phyloP scores from a whole-genome alignment of 2,329 filamentous ascomycete genomes.

The Aspergillus versicolor region DNA sequence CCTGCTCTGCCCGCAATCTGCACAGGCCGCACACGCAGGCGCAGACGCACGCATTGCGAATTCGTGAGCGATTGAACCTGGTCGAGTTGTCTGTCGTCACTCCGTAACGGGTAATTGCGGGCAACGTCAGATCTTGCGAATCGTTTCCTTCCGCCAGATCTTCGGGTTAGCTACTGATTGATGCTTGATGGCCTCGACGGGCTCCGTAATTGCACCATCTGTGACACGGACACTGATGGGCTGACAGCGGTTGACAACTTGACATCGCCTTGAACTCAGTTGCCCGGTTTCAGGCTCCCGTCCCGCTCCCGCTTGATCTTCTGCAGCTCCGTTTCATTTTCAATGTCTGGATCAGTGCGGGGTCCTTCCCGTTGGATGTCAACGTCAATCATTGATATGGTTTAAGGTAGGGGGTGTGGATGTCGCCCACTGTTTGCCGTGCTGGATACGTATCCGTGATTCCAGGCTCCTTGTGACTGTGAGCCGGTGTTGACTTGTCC shows the following conservation, averaged over 20 bases:
- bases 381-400: neutral
- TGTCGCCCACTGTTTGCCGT: neutral
- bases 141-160: neutral
- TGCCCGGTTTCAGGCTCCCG: neutral
- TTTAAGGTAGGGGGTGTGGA: neutral
- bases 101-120: neutral
- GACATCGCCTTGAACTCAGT: slow-evolving; percentile 1
- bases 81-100: neutral
- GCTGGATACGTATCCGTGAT: too few species aligned
- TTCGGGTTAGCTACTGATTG: neutral
- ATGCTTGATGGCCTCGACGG: neutral
- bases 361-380: neutral
- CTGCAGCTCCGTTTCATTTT: neutral
- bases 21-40: neutral
- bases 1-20: neutral
- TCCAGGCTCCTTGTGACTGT: neutral
- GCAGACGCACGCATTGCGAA: too few species aligned
- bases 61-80: too few species aligned
- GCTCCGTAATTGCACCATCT: slow-evolving; percentile 1
- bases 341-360: neutral
- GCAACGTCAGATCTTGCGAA: neutral
- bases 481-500: neutral
- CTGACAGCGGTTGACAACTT: neutral
- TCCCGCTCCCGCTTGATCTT: neutral
- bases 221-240: neutral